Percentiles rank a stretch among this genome's conserved stretches.
Evolutionary conservation across 345 rosid genomes (phyloP).

Genomic region (Litchi chinensis): DNA sequence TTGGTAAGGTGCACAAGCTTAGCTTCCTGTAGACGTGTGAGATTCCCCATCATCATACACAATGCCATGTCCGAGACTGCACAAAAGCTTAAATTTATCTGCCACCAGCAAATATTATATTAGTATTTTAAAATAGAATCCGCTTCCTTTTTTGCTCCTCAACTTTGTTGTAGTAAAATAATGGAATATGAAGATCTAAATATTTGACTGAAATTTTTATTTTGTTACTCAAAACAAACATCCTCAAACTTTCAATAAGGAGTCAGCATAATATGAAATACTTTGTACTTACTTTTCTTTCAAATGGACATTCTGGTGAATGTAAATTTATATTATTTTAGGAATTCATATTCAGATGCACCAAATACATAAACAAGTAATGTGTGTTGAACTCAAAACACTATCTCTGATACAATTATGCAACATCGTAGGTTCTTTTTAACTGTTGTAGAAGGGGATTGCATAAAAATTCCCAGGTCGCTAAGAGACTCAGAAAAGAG

Average conservation of each 20-base stretch:
- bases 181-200: not conserved
- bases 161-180: not conserved
- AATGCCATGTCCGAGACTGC: constrained; percentile 51
- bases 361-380: not conserved
- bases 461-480: not conserved
- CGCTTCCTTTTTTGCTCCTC: not conserved
- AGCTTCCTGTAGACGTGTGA: constrained; percentile 83
- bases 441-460: not conserved
- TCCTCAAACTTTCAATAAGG: not conserved
- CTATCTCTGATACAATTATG: not conserved
- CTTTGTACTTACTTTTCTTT: too few relatives aligned
- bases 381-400: not conserved
- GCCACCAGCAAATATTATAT: constrained; percentile 40
- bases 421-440: too few relatives aligned
- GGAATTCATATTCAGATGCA: too few relatives aligned
- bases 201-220: not conserved
- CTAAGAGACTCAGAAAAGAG: not conserved
- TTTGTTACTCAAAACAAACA: too few relatives aligned
- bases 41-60: constrained; percentile 78
- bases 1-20: constrained; percentile 69
- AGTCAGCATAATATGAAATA: too few relatives aligned
- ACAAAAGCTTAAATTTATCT: constrained; percentile 85
- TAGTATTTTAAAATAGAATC: constrained; percentile 2
- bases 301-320: too few relatives aligned
- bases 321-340: too few relatives aligned